Base-by-base conservation (phyloP, 2,329 filamentous ascomycete species). In the Fusarium sp. region DNA sequence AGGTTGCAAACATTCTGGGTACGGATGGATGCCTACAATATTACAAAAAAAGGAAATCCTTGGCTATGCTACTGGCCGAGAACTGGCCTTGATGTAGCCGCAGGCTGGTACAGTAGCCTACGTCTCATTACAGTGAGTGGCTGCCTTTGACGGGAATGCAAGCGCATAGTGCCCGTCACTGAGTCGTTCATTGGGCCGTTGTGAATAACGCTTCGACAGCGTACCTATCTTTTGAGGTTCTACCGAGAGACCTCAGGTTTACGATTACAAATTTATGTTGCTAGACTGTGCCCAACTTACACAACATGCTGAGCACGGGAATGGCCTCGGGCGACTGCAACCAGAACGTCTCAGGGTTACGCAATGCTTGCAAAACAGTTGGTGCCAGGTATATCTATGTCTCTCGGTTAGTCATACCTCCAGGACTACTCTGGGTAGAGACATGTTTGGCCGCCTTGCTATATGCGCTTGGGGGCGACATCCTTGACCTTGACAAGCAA, bases 401-500 rank as follows among this genome's bases (percentile, higher is more conserved):
- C 34, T 21, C 30, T 58, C 47, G 63, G 57, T 28, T 63, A 57
- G 34, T 47, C 41, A 63, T 56, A 41, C 45, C 49, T 67, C 42
- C 40, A 13, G 5, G 28, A 30, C 6, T 45, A 47, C 21, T 34
- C 14, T 46, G 30, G 30, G 27, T 55, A 41, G 58, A 67, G 42
- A 58, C 50, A 67, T 57, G 48, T 50, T 25, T 49, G 57, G 20
- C 43, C 51, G 64, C 63, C 57, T 63, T 53, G 13, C 41, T 45
- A 42, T 61, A 23, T 27, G 32, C 32, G 28, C 47, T 27, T 32
- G 9, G 48, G 49, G 62, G 37, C 25, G 40, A 50, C 55, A 50
- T 61, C 55, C 58, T 21, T 41, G 30, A 34, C n/a, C 16, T 50
- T 55, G 32, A n/a, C 23, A 50, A 40, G 30, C 59, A 50, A 16